phyloP scores from a whole-genome alignment of 441 rosid genomes.

The Kokia cookei region DNA sequence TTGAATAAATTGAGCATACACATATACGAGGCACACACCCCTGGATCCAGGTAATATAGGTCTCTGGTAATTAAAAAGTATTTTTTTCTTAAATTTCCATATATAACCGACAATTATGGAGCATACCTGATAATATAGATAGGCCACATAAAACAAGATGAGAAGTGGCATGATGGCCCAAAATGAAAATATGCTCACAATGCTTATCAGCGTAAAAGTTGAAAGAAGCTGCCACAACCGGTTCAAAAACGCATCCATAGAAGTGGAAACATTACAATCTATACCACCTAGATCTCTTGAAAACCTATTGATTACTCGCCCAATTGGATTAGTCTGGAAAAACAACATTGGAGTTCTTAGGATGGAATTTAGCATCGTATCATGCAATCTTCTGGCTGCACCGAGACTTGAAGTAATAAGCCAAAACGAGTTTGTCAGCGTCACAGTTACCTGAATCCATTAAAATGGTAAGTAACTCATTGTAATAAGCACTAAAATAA shows the following conservation, averaged over 20 bases:
- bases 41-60: neutral
- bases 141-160: slow-evolving; percentile 85
- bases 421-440: slow-evolving; percentile 80
- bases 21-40: neutral
- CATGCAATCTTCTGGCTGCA: slow-evolving; percentile 87
- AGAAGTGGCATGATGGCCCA: slow-evolving; percentile 99
- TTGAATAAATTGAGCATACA: neutral
- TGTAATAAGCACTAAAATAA: neutral
- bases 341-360: slow-evolving; percentile 95
- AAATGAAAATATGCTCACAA: slow-evolving; percentile 80
- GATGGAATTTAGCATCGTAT: slow-evolving; percentile 64
- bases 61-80: neutral
- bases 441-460: slow-evolving; percentile 71
- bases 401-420: slow-evolving; percentile 76
- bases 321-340: slow-evolving; percentile 87
- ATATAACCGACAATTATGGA: neutral
- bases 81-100: neutral
- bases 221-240: slow-evolving; percentile 91
- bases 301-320: slow-evolving; percentile 91
- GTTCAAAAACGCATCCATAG: slow-evolving; percentile 60
- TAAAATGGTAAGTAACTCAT: neutral
- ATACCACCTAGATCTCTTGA: slow-evolving; percentile 91
- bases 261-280: slow-evolving; percentile 75
- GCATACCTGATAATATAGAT: slow-evolving; percentile 91
- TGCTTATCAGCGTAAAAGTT: slow-evolving; percentile 81